phyloP scores from a whole-genome alignment of 2,329 filamentous ascomycete species.

The Colletotrichum lini region DNA sequence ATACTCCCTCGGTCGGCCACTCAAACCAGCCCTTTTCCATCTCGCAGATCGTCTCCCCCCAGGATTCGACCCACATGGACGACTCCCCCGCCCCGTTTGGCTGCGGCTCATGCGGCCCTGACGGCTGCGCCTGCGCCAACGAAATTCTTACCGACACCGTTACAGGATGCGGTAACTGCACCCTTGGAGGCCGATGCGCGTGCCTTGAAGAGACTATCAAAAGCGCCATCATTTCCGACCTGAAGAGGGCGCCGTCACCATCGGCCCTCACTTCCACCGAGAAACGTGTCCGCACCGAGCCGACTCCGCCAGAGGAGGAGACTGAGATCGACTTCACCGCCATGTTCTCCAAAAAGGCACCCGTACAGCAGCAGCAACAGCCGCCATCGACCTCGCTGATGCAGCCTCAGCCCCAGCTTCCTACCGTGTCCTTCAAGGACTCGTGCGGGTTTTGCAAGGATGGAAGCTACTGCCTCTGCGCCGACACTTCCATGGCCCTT shows the following conservation, averaged over 20 bases:
- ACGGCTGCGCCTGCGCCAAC: constrained; percentile 71
- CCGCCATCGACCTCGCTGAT: constrained; percentile 38
- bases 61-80: constrained; percentile 57
- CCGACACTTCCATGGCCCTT: constrained; percentile 66
- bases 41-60: constrained; percentile 70
- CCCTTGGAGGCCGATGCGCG: constrained; percentile 72
- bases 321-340: constrained; percentile 83
- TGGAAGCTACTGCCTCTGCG: constrained; percentile 86
- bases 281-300: constrained; percentile 70
- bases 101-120: constrained; percentile 70
- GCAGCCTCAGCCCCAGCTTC: constrained; percentile 50
- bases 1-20: constrained; percentile 50
- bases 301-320: constrained; percentile 67
- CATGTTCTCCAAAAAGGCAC: constrained; percentile 68
- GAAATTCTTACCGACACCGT: constrained; percentile 68
- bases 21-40: constrained; percentile 66
- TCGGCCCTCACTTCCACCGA: constrained; percentile 59
- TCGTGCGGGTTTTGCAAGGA: constrained; percentile 88
- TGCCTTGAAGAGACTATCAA: constrained; percentile 75
- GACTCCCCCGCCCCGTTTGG: constrained; percentile 55
- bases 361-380: constrained; percentile 45
- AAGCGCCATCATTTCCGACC: constrained; percentile 57
- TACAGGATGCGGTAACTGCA: constrained; percentile 77
- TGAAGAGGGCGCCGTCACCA: constrained; percentile 67
- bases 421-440: constrained; percentile 65